Base-by-base conservation (phyloP, 139 green algal genomes). In the Micractinium conductrix region DNA sequence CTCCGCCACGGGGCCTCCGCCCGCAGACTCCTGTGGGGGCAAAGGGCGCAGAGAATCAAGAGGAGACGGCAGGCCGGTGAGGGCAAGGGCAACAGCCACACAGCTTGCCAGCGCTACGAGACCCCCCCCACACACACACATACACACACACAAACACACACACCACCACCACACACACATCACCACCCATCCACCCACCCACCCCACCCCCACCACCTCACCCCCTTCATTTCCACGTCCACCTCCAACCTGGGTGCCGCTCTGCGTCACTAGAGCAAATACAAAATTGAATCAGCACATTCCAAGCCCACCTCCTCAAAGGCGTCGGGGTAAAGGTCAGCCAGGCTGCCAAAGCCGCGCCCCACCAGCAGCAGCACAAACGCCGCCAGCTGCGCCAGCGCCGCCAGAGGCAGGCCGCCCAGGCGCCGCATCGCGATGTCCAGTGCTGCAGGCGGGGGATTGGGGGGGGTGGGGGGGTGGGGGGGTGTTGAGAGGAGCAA, bases 331-430 rank as follows among this genome's bases (percentile, higher is more conserved):
- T 79, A 44, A 44, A 79, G 45, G 33, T 79, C 73, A 0, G 73
- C 24, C 73, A 79, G 73, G 4, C 14, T n/a, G 44, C 63, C 44
- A 45, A 79, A 79, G 45, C 44, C n/a, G 16, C 45, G n/a, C 17
- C 45, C 73, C 30, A 79, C 45, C n/a, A 79, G 73, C 73, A 45
- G 73, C 44, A 22, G 44, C 17, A 62, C 44, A 35, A 65, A 79
- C 0, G 73, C 45, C n/a, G 44, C 44, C 73, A 79, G 45, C 73
- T 79, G 73, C 16, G 73, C 73, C 17, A 79, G 45, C 14, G 73
- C 73, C 73, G 43, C 45, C 73, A 79, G 73, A 2, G 73, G 73
- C 73, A 79, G 73, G 14, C 10, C n/a, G 17, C 73, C 73, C 45
- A 79, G 30, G 73, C 45, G 33, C 44, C 5, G 5, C 73, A 79